These are phyloP conservation scores for Xylariaceae sp. DNA, from an alignment of 2,329 filamentous ascomycete species.

Conservation along the genomic window DNA sequence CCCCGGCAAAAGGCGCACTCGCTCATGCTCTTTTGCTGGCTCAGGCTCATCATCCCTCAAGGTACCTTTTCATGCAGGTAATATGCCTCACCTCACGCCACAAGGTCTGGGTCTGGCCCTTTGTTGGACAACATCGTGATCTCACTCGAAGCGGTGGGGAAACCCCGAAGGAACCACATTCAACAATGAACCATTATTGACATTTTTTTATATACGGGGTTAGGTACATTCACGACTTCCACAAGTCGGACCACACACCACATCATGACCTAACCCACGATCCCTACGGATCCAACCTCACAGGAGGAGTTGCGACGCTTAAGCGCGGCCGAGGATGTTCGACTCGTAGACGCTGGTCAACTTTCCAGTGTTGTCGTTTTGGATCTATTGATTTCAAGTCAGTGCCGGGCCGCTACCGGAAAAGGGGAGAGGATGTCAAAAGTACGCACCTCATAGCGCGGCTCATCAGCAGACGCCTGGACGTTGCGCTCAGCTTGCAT, in stretches of 20 bases:
- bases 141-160: neutral
- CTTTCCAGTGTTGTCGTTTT: slow-evolving; percentile 29
- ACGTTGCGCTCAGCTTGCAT: slow-evolving; percentile 25
- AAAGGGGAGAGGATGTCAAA: neutral
- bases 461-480: slow-evolving; percentile 23
- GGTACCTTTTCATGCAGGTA: too few relatives aligned
- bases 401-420: neutral
- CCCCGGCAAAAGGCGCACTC: too few relatives aligned
- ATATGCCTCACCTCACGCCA: too few relatives aligned
- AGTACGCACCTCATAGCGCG: slow-evolving; percentile 25
- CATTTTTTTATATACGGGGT: neutral
- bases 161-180: neutral
- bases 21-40: too few relatives aligned
- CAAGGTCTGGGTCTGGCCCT: too few relatives aligned
- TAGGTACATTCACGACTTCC: neutral
- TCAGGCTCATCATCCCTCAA: too few relatives aligned
- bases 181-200: neutral
- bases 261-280: neutral
- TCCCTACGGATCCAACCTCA: neutral
- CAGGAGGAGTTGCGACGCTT: neutral
- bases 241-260: neutral
- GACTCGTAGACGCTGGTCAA: slow-evolving; percentile 26
- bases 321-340: slow-evolving; percentile 25
- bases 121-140: too few relatives aligned
- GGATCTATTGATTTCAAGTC: slow-evolving; percentile 16